Base-by-base conservation (phyloP, 495 filamentous ascomycete species). In the Aspergillus steynii region DNA sequence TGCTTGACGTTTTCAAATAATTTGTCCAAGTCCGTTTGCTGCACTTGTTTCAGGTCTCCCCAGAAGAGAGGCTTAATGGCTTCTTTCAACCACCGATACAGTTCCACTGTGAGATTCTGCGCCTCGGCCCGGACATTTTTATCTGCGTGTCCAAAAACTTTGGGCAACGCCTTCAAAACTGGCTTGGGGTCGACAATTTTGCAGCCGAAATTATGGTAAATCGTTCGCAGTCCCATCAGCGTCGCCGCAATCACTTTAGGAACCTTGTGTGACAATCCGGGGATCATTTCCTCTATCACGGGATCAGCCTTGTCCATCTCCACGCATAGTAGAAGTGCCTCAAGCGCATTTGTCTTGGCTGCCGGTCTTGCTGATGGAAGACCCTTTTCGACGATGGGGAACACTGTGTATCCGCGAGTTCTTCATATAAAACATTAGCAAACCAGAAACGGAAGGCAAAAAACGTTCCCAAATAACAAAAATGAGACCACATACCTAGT, bases 11-110 rank as follows among this genome's bases (percentile, higher is more conserved):
- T 89, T 65, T 97, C 94, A 60, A 99, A 99, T 47, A 96, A 83
- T 59, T 94, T 91, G 65, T 99, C 96, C 56, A 99, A 72, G 71
- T 99, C 96, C 61, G 86, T 85, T 71, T 99, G 96, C 64, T 99
- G 96, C 1, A 96, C 93, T 2, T 93, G 91, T 72, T 99, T 99
- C 60, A 99, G 75, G 48, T 98, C 96, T 48, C 85, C 85, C 92
- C 93, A 99, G 71, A 99, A 99, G 71, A 97, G 86, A 20, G 94
- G 91, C 71, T 99, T 99, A 84, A 99, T 98, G 2, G 93, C 96
- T 58, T 99, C 96, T 61, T 91, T 89, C 32, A 99, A 83, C 96
- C 96, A 99, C 71, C 96, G 82, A 75, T 98, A 99, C 50, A 99
- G 85, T 67, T 98, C 96, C 53, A 97, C 93, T 0, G 93, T 88